Percentiles rank a stretch among this genome's conserved stretches.
These are phyloP conservation scores for Citrus sp. DNA, from an alignment of 345 rosid species.

Conservation along the genomic window DNA sequence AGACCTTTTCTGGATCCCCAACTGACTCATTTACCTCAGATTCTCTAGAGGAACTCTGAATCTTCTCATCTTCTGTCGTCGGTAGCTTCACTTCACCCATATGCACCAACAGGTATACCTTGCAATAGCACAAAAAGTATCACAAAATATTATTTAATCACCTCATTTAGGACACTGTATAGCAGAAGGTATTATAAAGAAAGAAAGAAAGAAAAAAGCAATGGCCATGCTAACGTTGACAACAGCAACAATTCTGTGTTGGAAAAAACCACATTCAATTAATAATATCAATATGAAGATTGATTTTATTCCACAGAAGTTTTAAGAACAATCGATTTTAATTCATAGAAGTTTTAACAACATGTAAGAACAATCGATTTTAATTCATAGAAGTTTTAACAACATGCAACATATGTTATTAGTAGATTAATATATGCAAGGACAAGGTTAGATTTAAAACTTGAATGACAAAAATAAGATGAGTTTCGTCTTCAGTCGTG, in stretches of 20 bases:
- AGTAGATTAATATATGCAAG: background rate
- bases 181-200: background rate
- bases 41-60: conserved; percentile 19
- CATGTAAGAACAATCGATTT: background rate
- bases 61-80: conserved; percentile 21
- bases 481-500: background rate
- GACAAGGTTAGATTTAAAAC: background rate
- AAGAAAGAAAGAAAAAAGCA: background rate
- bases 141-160: conserved; percentile 12
- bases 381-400: background rate
- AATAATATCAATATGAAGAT: background rate
- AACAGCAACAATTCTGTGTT: background rate
- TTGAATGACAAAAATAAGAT: background rate
- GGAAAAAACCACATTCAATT: background rate
- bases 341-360: background rate
- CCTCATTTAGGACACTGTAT: background rate
- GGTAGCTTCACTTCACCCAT: conserved; percentile 37
- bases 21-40: conserved; percentile 20
- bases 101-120: conserved; percentile 72
- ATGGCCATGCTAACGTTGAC: background rate
- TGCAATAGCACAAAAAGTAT: conserved; percentile 11
- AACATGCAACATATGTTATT: background rate
- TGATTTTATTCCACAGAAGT: background rate
- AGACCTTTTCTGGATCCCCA: conserved; percentile 22
- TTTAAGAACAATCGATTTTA: background rate